Evolutionary conservation across 2,329 filamentous ascomycete genomes (phyloP).

Genomic region (Epichloe sibirici): DNA sequence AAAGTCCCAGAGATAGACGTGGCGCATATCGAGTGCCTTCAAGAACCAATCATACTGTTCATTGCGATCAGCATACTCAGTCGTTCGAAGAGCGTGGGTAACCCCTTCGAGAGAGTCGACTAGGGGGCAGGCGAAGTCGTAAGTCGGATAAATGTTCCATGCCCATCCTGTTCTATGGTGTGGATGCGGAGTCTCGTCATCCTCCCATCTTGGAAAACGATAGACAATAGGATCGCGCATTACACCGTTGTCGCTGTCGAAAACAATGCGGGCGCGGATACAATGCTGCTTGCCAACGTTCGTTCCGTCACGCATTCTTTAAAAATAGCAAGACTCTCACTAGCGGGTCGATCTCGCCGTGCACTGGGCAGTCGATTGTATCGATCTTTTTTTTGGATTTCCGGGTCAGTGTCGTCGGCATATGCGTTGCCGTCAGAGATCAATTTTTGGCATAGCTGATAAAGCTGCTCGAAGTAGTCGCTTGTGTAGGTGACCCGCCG

Average conservation of each 20-base stretch:
- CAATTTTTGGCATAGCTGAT: slow-evolving; percentile 63
- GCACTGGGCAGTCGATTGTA: slow-evolving; percentile 53
- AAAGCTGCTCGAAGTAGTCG: slow-evolving; percentile 80
- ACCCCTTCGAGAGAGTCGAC: slow-evolving; percentile 71
- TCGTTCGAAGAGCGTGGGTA: slow-evolving; percentile 71
- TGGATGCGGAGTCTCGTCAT: slow-evolving; percentile 46
- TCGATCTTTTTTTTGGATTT: slow-evolving; percentile 67
- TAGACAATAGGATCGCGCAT: slow-evolving; percentile 96
- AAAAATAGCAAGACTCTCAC: slow-evolving; percentile 77
- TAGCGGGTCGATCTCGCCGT: slow-evolving; percentile 62
- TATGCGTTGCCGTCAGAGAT: slow-evolving; percentile 76
- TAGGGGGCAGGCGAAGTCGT: slow-evolving; percentile 75
- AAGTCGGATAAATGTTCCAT: slow-evolving; percentile 81
- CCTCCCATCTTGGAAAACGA: slow-evolving; percentile 37
- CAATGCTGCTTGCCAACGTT: slow-evolving; percentile 73
- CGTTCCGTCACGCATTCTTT: slow-evolving; percentile 84
- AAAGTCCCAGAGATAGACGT: slow-evolving; percentile 78
- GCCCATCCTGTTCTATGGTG: slow-evolving; percentile 68
- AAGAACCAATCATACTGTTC: slow-evolving; percentile 80
- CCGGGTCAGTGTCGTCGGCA: slow-evolving; percentile 75
- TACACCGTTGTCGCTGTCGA: slow-evolving; percentile 85
- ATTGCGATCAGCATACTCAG: slow-evolving; percentile 79
- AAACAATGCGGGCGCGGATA: slow-evolving; percentile 85
- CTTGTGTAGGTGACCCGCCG: slow-evolving; percentile 74
- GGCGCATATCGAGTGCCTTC: slow-evolving; percentile 57